A percentile compares a stretch with the other conserved stretches of the same genome.
These are phyloP conservation scores for Pseudevernia furfuracea DNA, from an alignment of 495 filamentous ascomycete species.

Conservation along the genomic window DNA sequence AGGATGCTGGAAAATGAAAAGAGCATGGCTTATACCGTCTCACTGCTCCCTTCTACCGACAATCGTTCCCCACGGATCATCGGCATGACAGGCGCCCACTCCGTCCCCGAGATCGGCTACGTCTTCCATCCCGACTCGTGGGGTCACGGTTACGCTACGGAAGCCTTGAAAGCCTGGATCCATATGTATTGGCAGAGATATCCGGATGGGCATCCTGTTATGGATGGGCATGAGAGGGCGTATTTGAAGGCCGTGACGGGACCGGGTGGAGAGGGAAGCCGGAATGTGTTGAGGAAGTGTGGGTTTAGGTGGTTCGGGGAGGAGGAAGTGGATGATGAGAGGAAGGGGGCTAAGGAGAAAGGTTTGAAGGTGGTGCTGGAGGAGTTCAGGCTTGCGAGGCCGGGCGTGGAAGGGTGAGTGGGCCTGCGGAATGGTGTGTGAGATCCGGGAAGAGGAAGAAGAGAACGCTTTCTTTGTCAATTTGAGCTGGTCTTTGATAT, in stretches of 20 bases:
- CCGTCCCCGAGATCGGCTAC: conserved; percentile 33
- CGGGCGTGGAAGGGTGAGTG: not conserved
- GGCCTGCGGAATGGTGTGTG: not conserved
- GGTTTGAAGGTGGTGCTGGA: not conserved
- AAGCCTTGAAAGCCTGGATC: conserved; percentile 31
- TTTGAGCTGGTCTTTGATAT: not conserved
- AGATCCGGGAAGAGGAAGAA: not conserved
- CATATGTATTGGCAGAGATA: conserved; percentile 28
- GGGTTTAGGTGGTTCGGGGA: conserved; percentile 3
- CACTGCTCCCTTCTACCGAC: not conserved
- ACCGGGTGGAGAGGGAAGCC: not conserved
- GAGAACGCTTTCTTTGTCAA: not conserved
- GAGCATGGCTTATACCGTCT: not conserved
- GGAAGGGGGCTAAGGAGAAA: not conserved
- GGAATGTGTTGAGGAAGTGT: conserved; percentile 3
- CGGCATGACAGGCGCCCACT: conserved; percentile 10
- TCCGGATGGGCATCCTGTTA: conserved; percentile 23
- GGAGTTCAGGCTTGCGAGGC: conserved; percentile 1
- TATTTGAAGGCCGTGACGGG: conserved; percentile 7
- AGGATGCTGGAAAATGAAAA: conserved; percentile 1
- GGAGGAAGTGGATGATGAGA: not conserved
- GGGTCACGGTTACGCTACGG: conserved; percentile 35
- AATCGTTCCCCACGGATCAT: not conserved
- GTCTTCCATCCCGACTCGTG: conserved; percentile 30
- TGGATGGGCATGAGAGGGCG: not conserved